phyloP scores from a whole-genome alignment of 106 monocot species.

The Dendrobium officinale region DNA sequence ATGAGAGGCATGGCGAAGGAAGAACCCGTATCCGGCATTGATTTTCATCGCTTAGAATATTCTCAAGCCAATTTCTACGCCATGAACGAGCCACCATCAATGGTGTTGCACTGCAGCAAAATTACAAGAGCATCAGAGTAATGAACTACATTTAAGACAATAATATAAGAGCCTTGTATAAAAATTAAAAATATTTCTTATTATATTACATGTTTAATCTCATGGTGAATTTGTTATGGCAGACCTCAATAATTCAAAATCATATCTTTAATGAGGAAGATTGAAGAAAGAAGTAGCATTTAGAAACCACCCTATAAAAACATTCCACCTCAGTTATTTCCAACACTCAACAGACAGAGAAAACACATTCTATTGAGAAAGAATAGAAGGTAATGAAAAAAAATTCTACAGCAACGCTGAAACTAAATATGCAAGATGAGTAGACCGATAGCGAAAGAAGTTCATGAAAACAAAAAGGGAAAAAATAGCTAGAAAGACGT shows the following conservation, averaged over 20 bases:
- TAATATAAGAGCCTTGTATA: background rate
- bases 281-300: background rate
- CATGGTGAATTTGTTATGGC: background rate
- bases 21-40: constrained; percentile 33
- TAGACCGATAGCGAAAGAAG: no score
- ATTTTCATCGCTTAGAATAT: constrained; percentile 48
- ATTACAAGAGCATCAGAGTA: background rate
- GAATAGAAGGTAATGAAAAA: background rate
- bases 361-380: background rate
- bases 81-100: constrained; percentile 82
- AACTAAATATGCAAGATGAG: background rate
- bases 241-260: background rate
- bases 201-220: background rate
- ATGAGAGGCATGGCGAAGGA: constrained; percentile 68
- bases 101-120: constrained; percentile 51
- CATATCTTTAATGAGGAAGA: background rate
- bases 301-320: background rate
- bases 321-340: background rate
- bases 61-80: constrained; percentile 75
- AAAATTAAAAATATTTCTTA: background rate
- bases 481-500: no score
- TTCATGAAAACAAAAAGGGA: background rate
- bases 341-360: background rate
- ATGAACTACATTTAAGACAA: background rate
- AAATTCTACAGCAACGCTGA: background rate